Evolutionary conservation across 345 rosid species (phyloP).

Genomic region (Pistacia vera): DNA sequence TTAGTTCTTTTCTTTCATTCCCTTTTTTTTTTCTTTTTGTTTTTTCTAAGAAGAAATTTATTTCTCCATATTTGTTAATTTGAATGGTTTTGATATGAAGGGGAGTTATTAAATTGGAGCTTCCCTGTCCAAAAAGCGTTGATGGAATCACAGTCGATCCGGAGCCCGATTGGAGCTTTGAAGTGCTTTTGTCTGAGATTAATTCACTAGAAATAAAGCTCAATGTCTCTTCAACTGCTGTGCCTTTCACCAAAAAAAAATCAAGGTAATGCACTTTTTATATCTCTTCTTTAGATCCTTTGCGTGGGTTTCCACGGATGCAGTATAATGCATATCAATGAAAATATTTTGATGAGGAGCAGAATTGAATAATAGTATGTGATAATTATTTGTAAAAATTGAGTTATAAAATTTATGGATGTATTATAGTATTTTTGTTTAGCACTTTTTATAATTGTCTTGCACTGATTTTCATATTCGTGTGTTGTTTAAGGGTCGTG

Average conservation of each 20-base stretch:
- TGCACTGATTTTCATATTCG: too few species aligned
- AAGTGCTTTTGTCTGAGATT: constrained; percentile 58
- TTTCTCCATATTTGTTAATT: background rate
- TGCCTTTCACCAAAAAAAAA: constrained; percentile 46
- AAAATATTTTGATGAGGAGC: too few species aligned
- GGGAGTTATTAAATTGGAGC: constrained; percentile 64
- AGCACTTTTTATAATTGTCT: too few species aligned
- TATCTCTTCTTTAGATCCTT: background rate
- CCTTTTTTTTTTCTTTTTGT: background rate
- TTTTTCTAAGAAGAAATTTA: background rate
- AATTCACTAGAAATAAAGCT: constrained; percentile 67
- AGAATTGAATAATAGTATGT: too few species aligned
- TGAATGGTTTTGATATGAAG: constrained; percentile 27
- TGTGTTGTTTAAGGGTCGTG: too few species aligned
- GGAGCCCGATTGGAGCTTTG: constrained; percentile 75
- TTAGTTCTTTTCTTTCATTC: background rate
- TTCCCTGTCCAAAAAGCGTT: constrained; percentile 55
- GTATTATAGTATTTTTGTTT: too few species aligned
- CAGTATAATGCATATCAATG: too few species aligned
- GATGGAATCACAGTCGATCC: constrained; percentile 70
- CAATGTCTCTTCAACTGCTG: constrained; percentile 41
- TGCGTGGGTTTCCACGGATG: background rate
- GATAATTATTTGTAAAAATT: too few species aligned
- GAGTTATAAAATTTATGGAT: too few species aligned
- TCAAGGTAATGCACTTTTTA: constrained; percentile 36